Conservation (phyloP, 345 rosid genomes). For the Aquilaria yunnanensis region DNA sequence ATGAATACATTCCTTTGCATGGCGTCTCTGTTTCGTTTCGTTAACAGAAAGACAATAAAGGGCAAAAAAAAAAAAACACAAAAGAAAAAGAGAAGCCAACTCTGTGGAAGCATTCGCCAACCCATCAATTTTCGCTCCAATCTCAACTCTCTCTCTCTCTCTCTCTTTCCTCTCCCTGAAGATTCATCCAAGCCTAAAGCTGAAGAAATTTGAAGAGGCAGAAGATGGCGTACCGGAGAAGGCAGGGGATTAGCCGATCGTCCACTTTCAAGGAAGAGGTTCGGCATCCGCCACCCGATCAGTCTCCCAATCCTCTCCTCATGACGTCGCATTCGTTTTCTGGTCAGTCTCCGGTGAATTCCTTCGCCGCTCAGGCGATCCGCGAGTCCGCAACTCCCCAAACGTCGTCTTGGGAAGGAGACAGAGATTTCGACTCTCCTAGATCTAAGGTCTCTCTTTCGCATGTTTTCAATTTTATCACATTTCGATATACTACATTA, state of each 20-base stretch:
- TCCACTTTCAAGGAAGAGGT: slow-evolving; percentile 83
- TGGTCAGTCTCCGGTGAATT: slow-evolving; percentile 11
- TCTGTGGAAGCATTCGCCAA: no score
- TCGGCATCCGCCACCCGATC: slow-evolving; percentile 24
- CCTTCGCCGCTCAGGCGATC: slow-evolving; percentile 87
- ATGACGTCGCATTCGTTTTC: slow-evolving; percentile 31
- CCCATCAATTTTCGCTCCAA: neutral
- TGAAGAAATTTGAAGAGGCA: neutral
- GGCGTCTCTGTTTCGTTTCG: no score
- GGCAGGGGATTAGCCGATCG: slow-evolving; percentile 69
- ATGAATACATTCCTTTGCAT: no score
- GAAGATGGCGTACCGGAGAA: slow-evolving; percentile 89
- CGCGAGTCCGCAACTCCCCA: slow-evolving; percentile 58
- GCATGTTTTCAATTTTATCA: neutral
- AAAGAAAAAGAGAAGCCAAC: no score
- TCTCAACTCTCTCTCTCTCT: neutral
- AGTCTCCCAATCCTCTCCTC: slow-evolving; percentile 22
- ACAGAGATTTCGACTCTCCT: slow-evolving; percentile 10
- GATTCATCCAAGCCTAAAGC: neutral
- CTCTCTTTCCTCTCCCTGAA: neutral
- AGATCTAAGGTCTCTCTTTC: slow-evolving; percentile 48
- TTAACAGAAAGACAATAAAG: no score
- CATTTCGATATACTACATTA: neutral
- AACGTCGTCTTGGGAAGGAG: slow-evolving; percentile 26
- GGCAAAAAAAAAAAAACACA: no score